Percentiles rank a stretch among this genome's conserved stretches.
These are phyloP conservation scores for Dactylellina haptotyla DNA, from an alignment of 2,329 filamentous ascomycete species.

Conservation along the genomic window DNA sequence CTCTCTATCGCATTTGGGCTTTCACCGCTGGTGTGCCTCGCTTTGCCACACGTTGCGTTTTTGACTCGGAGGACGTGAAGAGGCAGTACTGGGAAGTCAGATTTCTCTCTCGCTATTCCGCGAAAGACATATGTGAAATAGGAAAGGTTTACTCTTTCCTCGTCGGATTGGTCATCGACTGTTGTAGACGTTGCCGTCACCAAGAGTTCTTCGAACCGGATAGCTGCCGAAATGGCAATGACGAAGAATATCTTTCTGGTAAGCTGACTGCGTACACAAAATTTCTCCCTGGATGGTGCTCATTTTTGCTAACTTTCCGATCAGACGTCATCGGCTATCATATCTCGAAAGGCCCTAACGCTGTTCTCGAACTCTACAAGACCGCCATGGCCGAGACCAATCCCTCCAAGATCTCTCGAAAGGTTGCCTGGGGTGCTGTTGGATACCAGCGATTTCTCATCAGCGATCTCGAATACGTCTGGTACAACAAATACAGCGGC, in stretches of 20 bases:
- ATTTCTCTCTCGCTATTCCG: constrained; percentile 48
- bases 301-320: neutral
- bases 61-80: constrained; percentile 51
- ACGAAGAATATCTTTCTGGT: constrained; percentile 54
- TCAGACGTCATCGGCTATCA: constrained; percentile 53
- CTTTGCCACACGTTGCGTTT: constrained; percentile 47
- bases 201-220: constrained; percentile 53
- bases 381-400: constrained; percentile 32
- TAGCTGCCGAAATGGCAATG: constrained; percentile 37
- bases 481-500: constrained; percentile 48
- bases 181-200: constrained; percentile 42
- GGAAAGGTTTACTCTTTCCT: constrained; percentile 53
- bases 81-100: constrained; percentile 52
- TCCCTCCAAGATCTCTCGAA: constrained; percentile 40
- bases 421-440: constrained; percentile 51
- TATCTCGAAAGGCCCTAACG: constrained; percentile 48
- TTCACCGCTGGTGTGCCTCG: constrained; percentile 47
- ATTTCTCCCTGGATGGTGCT: neutral
- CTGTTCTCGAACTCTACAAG: constrained; percentile 45
- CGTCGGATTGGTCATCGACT: constrained; percentile 47
- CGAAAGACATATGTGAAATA: constrained; percentile 47
- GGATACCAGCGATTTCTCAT: constrained; percentile 54
- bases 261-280: neutral
- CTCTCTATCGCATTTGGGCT: constrained; percentile 50
- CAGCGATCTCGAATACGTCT: constrained; percentile 54